A percentile compares a stretch with the other conserved stretches of the same genome.
Conservation (phyloP, 106 monocot genomes). For the Dioscorea zingiberensis region DNA sequence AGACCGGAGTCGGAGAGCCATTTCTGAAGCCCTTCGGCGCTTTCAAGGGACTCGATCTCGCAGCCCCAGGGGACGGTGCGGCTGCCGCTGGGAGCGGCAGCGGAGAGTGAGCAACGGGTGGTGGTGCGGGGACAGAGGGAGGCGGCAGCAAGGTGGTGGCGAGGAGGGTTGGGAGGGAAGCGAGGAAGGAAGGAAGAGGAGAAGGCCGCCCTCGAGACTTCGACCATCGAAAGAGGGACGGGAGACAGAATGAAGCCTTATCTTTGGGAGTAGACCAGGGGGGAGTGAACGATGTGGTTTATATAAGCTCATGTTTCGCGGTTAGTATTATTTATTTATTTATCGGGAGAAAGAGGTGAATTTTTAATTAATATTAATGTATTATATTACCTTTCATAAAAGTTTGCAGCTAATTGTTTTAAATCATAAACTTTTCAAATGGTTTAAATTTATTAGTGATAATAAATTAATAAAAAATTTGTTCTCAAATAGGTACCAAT, state of each 20-base stretch:
- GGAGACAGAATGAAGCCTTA: not conserved
- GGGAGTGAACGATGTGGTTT: not conserved
- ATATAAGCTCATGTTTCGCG: no score
- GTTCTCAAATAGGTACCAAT: no score
- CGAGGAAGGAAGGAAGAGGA: conserved; percentile 14
- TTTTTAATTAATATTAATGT: no score
- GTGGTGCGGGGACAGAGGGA: not conserved
- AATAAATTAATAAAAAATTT: no score
- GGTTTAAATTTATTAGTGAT: no score
- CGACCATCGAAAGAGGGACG: not conserved
- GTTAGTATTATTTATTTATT: no score
- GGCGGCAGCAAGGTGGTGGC: not conserved
- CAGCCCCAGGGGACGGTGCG: conserved; percentile 64
- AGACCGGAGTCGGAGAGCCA: conserved; percentile 88
- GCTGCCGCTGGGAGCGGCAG: conserved; percentile 6
- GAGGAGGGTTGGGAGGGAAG: conserved; percentile 5
- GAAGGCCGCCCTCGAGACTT: not conserved
- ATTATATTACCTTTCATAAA: no score
- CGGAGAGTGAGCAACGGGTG: conserved; percentile 28
- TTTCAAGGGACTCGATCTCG: conserved; percentile 63
- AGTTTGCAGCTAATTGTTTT: no score
- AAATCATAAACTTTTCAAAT: no score
- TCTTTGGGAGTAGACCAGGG: not conserved
- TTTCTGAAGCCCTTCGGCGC: conserved; percentile 53
- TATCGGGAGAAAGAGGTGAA: no score